Base-by-base conservation (phyloP, 169 alveolate genomes). In the Miamiensis avidus region DNA sequence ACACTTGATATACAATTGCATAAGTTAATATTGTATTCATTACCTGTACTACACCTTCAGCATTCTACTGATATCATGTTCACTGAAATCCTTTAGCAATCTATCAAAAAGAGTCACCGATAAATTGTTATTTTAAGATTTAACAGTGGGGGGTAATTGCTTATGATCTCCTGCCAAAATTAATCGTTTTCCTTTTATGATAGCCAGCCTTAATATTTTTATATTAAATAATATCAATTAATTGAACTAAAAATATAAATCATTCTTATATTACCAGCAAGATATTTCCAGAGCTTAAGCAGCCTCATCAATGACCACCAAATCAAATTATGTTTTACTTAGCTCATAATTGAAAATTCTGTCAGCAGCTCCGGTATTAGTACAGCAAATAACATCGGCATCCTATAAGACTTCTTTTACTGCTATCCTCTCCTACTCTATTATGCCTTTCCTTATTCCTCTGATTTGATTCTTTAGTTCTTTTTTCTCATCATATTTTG, bases 121-220 rank as follows among this genome's bases (percentile, higher is more conserved):
- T 49, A 93, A 82, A 65, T 93, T 91, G 16, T 95, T 94, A 33
- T 89, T 83, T 82, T 88, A 83, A 31, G 96, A 90, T 90, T 95
- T 95, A 0, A 95, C 89, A 0, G 97, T 95, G 15, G 97, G 96
- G 20, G 95, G 96, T 34, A 95, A 87, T 82, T 95, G 92, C 76
- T 91, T 82, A 83, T 95, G 97, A 83, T 95, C 97, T 27, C 97
- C 97, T 6, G 97, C 97, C 77, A 95, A 90, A 64, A 95, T 94
- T 69, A 89, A 84, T 89, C 93, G 93, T 72, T 92, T 93, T 26
- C 86, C 89, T 82, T 84, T 88, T 75, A 87, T 86, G n/a, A 94
- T 88, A n/a, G 97, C 93, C 29, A 94, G 88, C 95, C 95, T n/a
- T n/a, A n/a, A n/a, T n/a, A n/a, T n/a, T n/a, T n/a, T n/a, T n/a